Evolutionary conservation across 768 basidiomycete genomes (phyloP), one percentile per base, ranked within the genome.

Genomic region (Dioszegia hungarica): DNA sequence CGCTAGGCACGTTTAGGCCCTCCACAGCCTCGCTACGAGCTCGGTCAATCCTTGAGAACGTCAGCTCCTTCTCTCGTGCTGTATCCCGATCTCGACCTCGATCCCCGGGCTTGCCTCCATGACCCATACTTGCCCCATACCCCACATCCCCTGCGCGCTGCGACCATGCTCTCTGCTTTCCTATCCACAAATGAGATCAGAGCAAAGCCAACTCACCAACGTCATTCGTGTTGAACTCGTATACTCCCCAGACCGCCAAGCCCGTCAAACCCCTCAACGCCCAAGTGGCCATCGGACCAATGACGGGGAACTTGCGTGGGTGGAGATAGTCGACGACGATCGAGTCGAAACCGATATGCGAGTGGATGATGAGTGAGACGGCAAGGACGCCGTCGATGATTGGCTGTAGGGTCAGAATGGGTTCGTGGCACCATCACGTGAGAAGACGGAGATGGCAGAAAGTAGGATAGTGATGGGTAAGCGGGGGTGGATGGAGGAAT

Each of bases 141-240:
- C n/a, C n/a, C n/a, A n/a, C n/a, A n/a, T n/a, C n/a, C n/a, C n/a
- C n/a, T n/a, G n/a, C n/a, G n/a, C n/a, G n/a, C n/a, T n/a, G n/a
- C n/a, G n/a, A n/a, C n/a, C n/a, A n/a, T n/a, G n/a, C n/a, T n/a
- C n/a, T n/a, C n/a, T n/a, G n/a, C n/a, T n/a, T n/a, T n/a, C n/a
- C n/a, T n/a, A n/a, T n/a, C n/a, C n/a, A n/a, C n/a, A n/a, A n/a
- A n/a, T n/a, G n/a, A n/a, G n/a, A n/a, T n/a, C n/a, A n/a, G n/a
- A n/a, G n/a, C n/a, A n/a, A n/a, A n/a, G n/a, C n/a, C 14, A 8
- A 81, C 88, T 64, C 66, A 95, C 95, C 93, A 61, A 99, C 85
- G 74, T 98, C 94, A 73, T 94, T 91, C 39, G 95, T 97, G 80
- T 98, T 97, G 81, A 98, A 97, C 77, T 95, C 88, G 79, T 95